Base-by-base conservation (phyloP, 208 protist genomes). In the Tritrichomonas musculus region DNA sequence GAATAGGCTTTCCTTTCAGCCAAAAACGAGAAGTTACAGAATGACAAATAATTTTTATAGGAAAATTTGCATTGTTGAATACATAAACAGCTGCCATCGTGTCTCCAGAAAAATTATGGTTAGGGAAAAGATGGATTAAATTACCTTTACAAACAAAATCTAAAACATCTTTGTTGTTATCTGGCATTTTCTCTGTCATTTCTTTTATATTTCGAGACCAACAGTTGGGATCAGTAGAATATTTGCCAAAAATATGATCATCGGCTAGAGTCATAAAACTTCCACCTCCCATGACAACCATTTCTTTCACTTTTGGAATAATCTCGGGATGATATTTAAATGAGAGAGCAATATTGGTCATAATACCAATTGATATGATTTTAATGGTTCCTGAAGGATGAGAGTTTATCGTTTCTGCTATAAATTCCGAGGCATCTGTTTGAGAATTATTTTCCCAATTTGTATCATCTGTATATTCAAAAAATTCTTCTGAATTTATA, bases 81-180 rank as follows among this genome's bases (percentile, higher is more conserved):
- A 82, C 30, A 5, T 53, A 53, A 8, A 30, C n/a, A n/a, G 73
- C 50, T 4, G 73, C 73, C 20, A 82, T 25, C 8, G 73, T 33
- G 20, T 82, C 73, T 33, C 73, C 73, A 53, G 73, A 82, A 47
- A 82, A 25, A 82, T 82, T 82, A 53, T 82, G 73, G 25, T 82
- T 82, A 27, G 73, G 73, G n/a, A 30, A 50, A 5, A 82, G 30
- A 82, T 82, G 73, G 30, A 82, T 82, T 30, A 53, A 9, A 3
- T 82, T 47, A 53, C 73, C 73, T 53, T 5, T 47, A 8, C 20
- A n/a, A 20, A 82, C 1, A 53, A 50, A 82, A n/a, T 82, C 73
- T 82, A n/a, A 50, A 82, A 53, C 25, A n/a, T n/a, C n/a, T 50
- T 75, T 4, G 17, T 75, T 36, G 8, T 13, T 13, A 44, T 75